phyloP scores from a whole-genome alignment of 129 eudicot species.

The Ambrosia trifida region DNA sequence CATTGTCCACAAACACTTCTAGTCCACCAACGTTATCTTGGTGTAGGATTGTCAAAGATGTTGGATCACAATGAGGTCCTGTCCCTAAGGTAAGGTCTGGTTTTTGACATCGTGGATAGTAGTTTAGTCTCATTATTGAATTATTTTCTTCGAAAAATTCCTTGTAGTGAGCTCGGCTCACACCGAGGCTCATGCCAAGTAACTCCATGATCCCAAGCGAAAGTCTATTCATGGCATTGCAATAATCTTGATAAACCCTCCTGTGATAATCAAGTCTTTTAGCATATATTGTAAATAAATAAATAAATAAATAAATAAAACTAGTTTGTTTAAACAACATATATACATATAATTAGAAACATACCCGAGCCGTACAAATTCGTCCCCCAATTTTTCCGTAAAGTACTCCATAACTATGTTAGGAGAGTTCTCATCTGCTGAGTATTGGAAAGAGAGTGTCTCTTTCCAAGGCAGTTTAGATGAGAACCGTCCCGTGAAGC shows the following conservation, averaged over 20 bases:
- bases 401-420: conserved; percentile 53
- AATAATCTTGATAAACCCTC: conserved; percentile 70
- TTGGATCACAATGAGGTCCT: conserved; percentile 95
- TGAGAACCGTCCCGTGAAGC: conserved; percentile 78
- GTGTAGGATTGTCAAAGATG: conserved; percentile 83
- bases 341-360: neutral
- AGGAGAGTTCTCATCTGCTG: conserved; percentile 39
- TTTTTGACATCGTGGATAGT: conserved; percentile 76
- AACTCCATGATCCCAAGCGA: conserved; percentile 81
- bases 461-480: conserved; percentile 91
- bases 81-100: conserved; percentile 82
- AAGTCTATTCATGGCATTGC: conserved; percentile 74
- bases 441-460: conserved; percentile 74
- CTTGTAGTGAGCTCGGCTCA: conserved; percentile 46
- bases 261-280: conserved; percentile 32
- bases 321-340: neutral
- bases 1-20: conserved; percentile 65
- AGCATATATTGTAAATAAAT: neutral
- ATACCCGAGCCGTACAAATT: conserved; percentile 56
- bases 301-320: neutral
- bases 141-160: conserved; percentile 65
- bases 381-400: conserved; percentile 49
- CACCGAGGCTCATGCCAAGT: conserved; percentile 68
- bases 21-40: conserved; percentile 86
- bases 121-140: conserved; percentile 78